A percentile compares a stretch with the other conserved stretches of the same genome.
Evolutionary conservation across 2,329 filamentous ascomycete species (phyloP).

Genomic region (Scytalidium lignicola): DNA sequence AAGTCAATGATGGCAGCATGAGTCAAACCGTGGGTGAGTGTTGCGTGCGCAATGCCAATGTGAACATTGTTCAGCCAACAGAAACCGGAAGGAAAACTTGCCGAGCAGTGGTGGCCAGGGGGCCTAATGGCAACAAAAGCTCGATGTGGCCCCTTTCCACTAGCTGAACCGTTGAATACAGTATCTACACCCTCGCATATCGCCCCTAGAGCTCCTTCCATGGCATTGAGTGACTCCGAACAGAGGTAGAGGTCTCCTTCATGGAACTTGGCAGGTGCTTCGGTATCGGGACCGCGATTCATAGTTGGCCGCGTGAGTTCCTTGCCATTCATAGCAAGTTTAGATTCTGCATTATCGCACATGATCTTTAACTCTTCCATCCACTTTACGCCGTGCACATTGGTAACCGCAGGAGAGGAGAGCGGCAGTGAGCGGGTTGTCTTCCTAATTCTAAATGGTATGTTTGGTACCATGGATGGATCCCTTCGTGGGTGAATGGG

Average conservation of each 20-base stretch:
- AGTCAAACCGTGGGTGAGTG: slow-evolving; percentile 77
- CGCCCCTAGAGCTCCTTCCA: slow-evolving; percentile 87
- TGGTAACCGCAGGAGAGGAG: slow-evolving; percentile 71
- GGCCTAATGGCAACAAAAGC: slow-evolving; percentile 92
- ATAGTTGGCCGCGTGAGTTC: slow-evolving; percentile 70
- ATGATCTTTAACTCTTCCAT: slow-evolving; percentile 86
- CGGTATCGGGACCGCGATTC: slow-evolving; percentile 41
- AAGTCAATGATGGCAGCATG: slow-evolving; percentile 94
- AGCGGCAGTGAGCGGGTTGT: slow-evolving; percentile 68
- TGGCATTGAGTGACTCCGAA: slow-evolving; percentile 75
- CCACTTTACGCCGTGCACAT: slow-evolving; percentile 87
- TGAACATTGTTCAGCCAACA: slow-evolving; percentile 99
- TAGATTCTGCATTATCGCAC: slow-evolving; percentile 75
- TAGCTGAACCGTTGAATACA: slow-evolving; percentile 57
- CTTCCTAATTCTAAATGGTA: slow-evolving; percentile 82
- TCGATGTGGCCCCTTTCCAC: slow-evolving; percentile 54
- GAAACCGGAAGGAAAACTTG: slow-evolving; percentile 85
- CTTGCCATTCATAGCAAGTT: slow-evolving; percentile 70
- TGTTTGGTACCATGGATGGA: slow-evolving; percentile 43
- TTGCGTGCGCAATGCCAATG: slow-evolving; percentile 88
- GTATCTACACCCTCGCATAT: slow-evolving; percentile 89
- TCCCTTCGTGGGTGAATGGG: slow-evolving; percentile 61
- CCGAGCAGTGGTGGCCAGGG: slow-evolving; percentile 92
- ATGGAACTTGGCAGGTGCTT: slow-evolving; percentile 56
- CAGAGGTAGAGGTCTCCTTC: slow-evolving; percentile 90